These are phyloP conservation scores for Speleostelium caveatum DNA, from an alignment of 78 protist genomes.

Conservation along the genomic window DNA sequence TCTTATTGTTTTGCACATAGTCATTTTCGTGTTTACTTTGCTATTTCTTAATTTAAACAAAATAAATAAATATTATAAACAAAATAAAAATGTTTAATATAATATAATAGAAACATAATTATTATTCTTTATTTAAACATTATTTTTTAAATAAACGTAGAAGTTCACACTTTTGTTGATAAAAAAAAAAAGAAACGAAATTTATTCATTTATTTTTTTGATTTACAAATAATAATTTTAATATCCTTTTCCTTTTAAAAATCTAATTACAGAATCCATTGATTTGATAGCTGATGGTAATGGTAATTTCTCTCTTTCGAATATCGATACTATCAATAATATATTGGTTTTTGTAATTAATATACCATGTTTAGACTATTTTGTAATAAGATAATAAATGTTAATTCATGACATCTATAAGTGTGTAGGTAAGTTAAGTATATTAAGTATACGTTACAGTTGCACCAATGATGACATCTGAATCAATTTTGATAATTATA, in stretches of 20 bases:
- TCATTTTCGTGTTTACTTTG: too few relatives aligned
- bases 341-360: conserved; percentile 9
- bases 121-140: too few relatives aligned
- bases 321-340: conserved; percentile 7
- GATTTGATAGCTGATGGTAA: not conserved
- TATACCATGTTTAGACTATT: not conserved
- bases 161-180: too few relatives aligned
- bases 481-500: not conserved
- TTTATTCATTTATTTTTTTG: too few relatives aligned
- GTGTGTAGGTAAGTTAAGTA: not conserved
- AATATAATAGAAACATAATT: too few relatives aligned
- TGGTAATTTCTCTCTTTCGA: conserved; percentile 1
- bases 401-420: not conserved
- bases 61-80: too few relatives aligned
- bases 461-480: not conserved
- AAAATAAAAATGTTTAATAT: too few relatives aligned
- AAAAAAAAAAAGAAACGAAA: too few relatives aligned
- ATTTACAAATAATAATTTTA: too few relatives aligned
- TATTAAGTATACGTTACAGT: not conserved
- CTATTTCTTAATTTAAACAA: too few relatives aligned
- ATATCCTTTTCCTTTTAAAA: conserved; percentile 16
- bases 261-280: not conserved
- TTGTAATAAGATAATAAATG: not conserved
- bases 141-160: too few relatives aligned
- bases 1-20: too few relatives aligned